These are phyloP conservation scores for Morella rubra DNA, from an alignment of 306 rosid genomes.

Conservation along the genomic window DNA sequence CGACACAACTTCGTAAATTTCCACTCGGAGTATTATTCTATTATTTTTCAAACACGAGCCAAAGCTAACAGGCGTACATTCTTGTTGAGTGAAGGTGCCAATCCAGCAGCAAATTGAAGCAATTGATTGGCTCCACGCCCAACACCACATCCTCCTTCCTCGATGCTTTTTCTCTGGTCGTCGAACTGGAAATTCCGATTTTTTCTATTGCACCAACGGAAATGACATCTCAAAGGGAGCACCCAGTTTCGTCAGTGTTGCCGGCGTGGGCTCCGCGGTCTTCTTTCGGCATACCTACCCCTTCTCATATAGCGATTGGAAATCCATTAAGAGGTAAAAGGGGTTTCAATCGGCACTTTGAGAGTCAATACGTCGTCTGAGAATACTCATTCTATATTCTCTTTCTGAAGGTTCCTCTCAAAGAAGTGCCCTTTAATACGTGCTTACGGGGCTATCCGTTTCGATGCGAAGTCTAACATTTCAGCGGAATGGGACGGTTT, in stretches of 20 bases:
- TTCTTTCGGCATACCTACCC: conserved; percentile 58
- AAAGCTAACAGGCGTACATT: no score
- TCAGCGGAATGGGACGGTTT: conserved; percentile 85
- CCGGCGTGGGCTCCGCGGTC: conserved; percentile 87
- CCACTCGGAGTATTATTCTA: no score
- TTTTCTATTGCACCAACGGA: conserved; percentile 10
- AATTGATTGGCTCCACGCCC: conserved; percentile 83
- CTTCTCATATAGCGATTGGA: conserved; percentile 74
- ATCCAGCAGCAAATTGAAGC: conserved; percentile 75
- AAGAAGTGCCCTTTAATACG: conserved; percentile 78
- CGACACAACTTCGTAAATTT: no score
- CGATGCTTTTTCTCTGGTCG: conserved; percentile 76
- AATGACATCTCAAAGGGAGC: conserved; percentile 12
- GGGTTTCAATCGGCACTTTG: not conserved
- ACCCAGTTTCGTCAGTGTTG: conserved; percentile 54
- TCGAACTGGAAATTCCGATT: conserved; percentile 26
- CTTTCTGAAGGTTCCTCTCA: conserved; percentile 70
- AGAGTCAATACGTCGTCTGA: not conserved
- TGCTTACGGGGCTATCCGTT: conserved; percentile 89
- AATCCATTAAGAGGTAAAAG: conserved; percentile 66
- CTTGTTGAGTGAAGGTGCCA: conserved; percentile 51
- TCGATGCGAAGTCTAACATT: conserved; percentile 59
- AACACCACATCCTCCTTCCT: conserved; percentile 59
- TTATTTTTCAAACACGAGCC: no score
- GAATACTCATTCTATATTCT: not conserved